A percentile compares a stretch with the other conserved stretches of the same genome.
phyloP scores from a whole-genome alignment of 2,329 filamentous ascomycete genomes.

The Celoporthe dispersa region DNA sequence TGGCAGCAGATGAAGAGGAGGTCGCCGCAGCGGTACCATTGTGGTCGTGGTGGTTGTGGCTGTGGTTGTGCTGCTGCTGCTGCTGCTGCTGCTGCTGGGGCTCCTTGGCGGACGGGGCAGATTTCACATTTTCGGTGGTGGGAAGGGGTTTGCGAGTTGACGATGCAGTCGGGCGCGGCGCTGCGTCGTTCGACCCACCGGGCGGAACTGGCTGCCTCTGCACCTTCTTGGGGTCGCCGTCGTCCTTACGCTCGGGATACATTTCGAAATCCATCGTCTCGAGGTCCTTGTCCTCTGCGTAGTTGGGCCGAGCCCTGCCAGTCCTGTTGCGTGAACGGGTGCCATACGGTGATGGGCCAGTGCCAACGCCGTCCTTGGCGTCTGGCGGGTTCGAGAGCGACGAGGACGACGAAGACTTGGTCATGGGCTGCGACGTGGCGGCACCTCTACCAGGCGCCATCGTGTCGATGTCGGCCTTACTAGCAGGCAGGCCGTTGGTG shows the following conservation, averaged over 20 bases:
- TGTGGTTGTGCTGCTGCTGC: slow-evolving; percentile 39
- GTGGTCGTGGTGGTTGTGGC: slow-evolving; percentile 38
- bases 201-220: slow-evolving; percentile 44
- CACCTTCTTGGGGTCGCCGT: slow-evolving; percentile 59
- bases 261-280: slow-evolving; percentile 85
- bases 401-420: slow-evolving; percentile 52
- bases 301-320: slow-evolving; percentile 82
- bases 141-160: slow-evolving; percentile 38
- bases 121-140: slow-evolving; percentile 45
- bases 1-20: slow-evolving; percentile 31
- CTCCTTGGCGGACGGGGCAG: slow-evolving; percentile 34
- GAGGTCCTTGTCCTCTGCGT: slow-evolving; percentile 90
- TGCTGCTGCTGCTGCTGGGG: slow-evolving; percentile 39
- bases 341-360: slow-evolving; percentile 75
- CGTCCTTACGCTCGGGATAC: slow-evolving; percentile 58
- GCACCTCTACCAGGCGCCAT: slow-evolving; percentile 32
- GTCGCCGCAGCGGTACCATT: slow-evolving; percentile 33
- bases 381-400: slow-evolving; percentile 48
- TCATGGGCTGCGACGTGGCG: slow-evolving; percentile 49
- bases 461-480: slow-evolving; percentile 37
- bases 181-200: slow-evolving; percentile 39
- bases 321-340: slow-evolving; percentile 91
- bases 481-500: slow-evolving; percentile 38
- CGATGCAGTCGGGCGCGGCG: slow-evolving; percentile 34
- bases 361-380: slow-evolving; percentile 54